Evolutionary conservation across 495 filamentous ascomycete genomes (phyloP), one percentile per base, ranked within the genome.

Genomic region (Opeltia flavorubescens): DNA sequence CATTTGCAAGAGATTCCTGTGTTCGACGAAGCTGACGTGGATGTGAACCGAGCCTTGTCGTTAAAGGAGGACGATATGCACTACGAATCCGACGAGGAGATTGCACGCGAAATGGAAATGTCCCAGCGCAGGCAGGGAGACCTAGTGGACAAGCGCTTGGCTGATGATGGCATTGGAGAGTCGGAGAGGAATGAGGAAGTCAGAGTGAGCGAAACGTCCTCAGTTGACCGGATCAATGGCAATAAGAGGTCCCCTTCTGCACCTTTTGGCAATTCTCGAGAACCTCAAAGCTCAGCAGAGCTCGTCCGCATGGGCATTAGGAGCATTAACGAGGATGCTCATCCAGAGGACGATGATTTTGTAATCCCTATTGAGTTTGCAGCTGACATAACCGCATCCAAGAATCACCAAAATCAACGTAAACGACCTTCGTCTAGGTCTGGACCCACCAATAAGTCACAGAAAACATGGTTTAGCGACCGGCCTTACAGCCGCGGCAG

Each of bases 71-170:
- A 71, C 13, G 57, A 68, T 5, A 64, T 66, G 45, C 56, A 61
- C 27, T 71, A 74, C 36, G 71, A 70, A 38, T 73, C 68, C 9
- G 76, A 82, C 46, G 76, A 81, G 40, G 68, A 76, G 30, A 41
- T 55, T 20, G 35, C 48, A 21, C 50, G 47, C 4, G 47, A 58
- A 35, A 13, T 49, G 39, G 36, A 51, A 26, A 27, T 51, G 11
- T 56, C 58, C 1, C 62, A 59, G 33, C 47, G 48, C 26, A 56
- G 46, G 42, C 29, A 47, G 35, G 52, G 47, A 43, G 54, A 64
- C 44, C 28, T 53, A 13, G 43, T 31, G 25, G 57, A 52, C 9
- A 33, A 40, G 38, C 44, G 44, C 15, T 55, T 48, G 31, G 55
- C 50, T 28, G 53, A 56, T 26, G 55, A 55, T 31, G 50, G 51